Base-by-base conservation (phyloP, 768 basidiomycete species). In the Thelephora aurantiotincta region DNA sequence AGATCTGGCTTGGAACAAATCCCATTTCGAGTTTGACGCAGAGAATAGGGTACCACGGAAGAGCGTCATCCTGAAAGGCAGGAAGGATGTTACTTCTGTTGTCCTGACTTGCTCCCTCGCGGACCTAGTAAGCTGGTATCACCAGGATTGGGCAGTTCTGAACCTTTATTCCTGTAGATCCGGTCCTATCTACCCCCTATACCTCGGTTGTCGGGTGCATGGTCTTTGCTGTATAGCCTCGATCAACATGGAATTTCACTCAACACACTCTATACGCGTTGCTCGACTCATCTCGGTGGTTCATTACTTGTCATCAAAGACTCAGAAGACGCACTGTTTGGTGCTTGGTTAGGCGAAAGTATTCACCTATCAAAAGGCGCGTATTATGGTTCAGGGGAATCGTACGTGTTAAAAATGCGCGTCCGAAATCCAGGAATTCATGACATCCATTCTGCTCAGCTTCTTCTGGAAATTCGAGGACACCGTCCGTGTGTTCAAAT, bases 161-260 rank as follows among this genome's bases (percentile, higher is more conserved):
- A 22, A 33, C 30, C 43, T 26, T 18, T 35, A 37, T 44, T 16
- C 14, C 41, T 16, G n/a, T 46, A 90, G 87, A 66, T 92, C 20
- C 80, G 86, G 0, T 63, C 77, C 1, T 68, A 78, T 49, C 70
- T 93, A 1, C 83, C 89, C 0, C 78, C 87, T 0, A 72, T 92
- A 5, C 68, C 75, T 1, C 80, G 82, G 3, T 74, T 93, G 14
- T 72, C 81, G 0, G 68, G 70, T 6, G 65, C 70, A 23, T 94
- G 91, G 91, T 73, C 73, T 0, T 73, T 93, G 0, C 64, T 91
- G 5, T 92, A 93, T 65, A 92, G 89, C 13, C 71, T 96, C 14
- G 94, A 98, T 57, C 92, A 96, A 57, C 86, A 98, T 54, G 94
- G 94, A 0, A 91, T 93, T 41, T 93, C 90, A 11, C 70, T 97